Conservation (phyloP, 805 yeast species). For the Kodamaea nitidulidarum region DNA sequence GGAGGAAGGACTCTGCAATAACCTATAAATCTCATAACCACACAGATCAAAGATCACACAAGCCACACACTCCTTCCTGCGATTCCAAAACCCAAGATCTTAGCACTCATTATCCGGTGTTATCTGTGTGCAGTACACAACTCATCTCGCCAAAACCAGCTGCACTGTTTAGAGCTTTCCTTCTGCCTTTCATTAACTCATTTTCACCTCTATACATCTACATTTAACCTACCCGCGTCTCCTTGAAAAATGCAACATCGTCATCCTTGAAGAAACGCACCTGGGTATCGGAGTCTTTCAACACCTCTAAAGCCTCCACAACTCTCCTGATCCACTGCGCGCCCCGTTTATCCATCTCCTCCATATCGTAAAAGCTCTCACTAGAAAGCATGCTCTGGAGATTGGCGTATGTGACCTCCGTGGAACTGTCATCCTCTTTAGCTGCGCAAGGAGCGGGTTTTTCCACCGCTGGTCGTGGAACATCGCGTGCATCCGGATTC, state of each 20-base stretch:
- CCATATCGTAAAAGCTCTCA: constrained; percentile 27
- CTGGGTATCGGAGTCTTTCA: constrained; percentile 27
- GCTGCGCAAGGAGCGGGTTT: too few relatives aligned
- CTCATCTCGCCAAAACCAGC: too few relatives aligned
- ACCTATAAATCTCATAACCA: too few relatives aligned
- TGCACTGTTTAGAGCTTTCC: too few relatives aligned
- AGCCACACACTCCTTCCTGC: too few relatives aligned
- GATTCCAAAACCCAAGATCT: too few relatives aligned
- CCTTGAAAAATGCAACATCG: constrained; percentile 30
- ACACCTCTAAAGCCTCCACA: constrained; percentile 22
- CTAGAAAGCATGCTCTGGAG: constrained; percentile 22
- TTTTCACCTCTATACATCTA: neutral
- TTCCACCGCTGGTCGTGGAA: too few relatives aligned
- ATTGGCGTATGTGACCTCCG: constrained; percentile 4
- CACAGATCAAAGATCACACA: too few relatives aligned
- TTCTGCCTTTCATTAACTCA: neutral
- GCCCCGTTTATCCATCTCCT: constrained; percentile 35
- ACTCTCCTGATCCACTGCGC: constrained; percentile 37
- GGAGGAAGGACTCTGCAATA: too few relatives aligned
- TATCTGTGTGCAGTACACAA: too few relatives aligned
- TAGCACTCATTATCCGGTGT: too few relatives aligned
- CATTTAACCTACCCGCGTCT: constrained; percentile 1
- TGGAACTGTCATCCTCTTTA: too few relatives aligned
- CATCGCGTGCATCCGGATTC: neutral
- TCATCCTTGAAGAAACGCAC: constrained; percentile 31